A percentile compares a stretch with the other conserved stretches of the same genome.
phyloP scores from a whole-genome alignment of 352 stramenopile species.

The Elongisporangium prolatum region DNA sequence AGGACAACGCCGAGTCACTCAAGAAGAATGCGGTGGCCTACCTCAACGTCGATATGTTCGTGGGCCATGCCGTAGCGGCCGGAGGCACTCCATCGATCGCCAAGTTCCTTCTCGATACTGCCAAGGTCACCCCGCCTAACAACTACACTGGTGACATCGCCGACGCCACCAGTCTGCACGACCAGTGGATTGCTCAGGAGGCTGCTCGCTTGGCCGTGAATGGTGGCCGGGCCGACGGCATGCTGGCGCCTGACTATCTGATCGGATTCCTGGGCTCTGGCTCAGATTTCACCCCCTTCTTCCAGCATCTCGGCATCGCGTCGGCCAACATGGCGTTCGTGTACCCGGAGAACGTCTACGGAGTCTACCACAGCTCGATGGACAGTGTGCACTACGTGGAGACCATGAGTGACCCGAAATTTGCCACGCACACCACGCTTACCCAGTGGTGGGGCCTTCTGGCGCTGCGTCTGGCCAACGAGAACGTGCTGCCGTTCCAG shows the following conservation, averaged over 20 bases:
- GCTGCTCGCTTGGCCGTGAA: background rate
- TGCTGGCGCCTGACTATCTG: constrained; percentile 20
- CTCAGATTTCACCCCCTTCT: constrained; percentile 62
- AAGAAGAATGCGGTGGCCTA: constrained; percentile 61
- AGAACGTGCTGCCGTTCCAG: constrained; percentile 27
- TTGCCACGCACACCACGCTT: constrained; percentile 24
- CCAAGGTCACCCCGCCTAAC: constrained; percentile 46
- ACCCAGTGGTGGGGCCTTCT: constrained; percentile 34
- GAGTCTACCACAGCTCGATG: constrained; percentile 71
- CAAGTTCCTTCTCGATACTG: constrained; percentile 44
- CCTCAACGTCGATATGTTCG: constrained; percentile 80
- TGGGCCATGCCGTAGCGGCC: constrained; percentile 38
- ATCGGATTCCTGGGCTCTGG: constrained; percentile 38
- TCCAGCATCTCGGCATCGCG: constrained; percentile 67
- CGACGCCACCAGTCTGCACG: constrained; percentile 24
- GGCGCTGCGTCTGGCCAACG: constrained; percentile 31
- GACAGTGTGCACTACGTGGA: constrained; percentile 57
- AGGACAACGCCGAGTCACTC: constrained; percentile 45
- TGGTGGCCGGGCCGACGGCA: background rate
- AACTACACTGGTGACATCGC: constrained; percentile 17
- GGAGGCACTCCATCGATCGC: constrained; percentile 56
- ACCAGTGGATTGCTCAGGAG: constrained; percentile 27
- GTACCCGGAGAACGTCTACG: constrained; percentile 26
- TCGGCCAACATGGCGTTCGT: constrained; percentile 52
- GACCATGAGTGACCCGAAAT: constrained; percentile 41